phyloP scores from a whole-genome alignment of 192 early-diverging fungal genomes.

The Paraglomus occultum region DNA sequence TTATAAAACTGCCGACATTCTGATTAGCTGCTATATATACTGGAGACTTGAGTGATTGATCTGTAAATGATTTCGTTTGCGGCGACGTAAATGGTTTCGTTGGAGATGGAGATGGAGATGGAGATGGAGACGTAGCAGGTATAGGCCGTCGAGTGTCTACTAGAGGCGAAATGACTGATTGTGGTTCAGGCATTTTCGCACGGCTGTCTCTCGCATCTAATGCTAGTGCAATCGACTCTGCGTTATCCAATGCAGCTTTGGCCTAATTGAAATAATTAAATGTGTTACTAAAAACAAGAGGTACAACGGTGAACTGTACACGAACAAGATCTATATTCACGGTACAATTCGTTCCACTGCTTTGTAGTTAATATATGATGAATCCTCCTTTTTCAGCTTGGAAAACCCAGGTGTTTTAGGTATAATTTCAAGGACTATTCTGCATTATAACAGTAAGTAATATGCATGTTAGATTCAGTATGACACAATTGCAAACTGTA shows the following conservation, averaged over 20 bases:
- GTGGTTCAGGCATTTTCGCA: neutral
- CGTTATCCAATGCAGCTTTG: neutral
- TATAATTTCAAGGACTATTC: constrained; percentile 18
- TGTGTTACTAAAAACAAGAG: neutral
- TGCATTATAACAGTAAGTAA: neutral
- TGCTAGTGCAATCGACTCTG: neutral
- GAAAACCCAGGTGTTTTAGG: neutral
- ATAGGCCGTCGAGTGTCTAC: neutral
- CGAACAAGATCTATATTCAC: neutral
- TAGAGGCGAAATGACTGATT: neutral
- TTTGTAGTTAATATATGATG: neutral
- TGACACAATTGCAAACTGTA: too few species aligned
- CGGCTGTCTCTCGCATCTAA: constrained; percentile 1
- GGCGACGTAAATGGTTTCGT: neutral
- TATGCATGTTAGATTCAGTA: too few species aligned
- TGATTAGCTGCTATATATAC: constrained; percentile 16
- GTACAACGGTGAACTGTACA: neutral
- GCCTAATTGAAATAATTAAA: neutral
- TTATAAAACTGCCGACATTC: constrained; percentile 6
- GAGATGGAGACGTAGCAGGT: neutral
- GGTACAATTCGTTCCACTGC: neutral
- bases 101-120: neutral
- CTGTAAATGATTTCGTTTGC: too few species aligned
- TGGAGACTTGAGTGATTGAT: neutral
- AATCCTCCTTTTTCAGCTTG: neutral